Evolutionary conservation across 768 basidiomycete species (phyloP).

Genomic region (Xerocomellus dryophilus): DNA sequence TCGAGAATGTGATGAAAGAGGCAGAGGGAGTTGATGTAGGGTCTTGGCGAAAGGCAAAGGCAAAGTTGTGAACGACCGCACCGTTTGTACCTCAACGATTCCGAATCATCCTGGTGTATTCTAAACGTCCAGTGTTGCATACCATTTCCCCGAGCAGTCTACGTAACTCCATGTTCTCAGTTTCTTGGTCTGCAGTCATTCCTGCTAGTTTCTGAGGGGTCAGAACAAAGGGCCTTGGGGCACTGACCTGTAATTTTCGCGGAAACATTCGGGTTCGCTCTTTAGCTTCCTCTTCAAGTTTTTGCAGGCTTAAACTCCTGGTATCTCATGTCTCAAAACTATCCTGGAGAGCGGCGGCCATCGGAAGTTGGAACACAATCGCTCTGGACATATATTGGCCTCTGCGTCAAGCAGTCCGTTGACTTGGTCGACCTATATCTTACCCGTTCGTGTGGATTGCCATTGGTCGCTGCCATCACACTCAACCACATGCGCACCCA

Average conservation of each 20-base stretch:
- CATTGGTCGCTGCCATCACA: slow-evolving; percentile 22
- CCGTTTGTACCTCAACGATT: neutral
- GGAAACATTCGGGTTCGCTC: slow-evolving; percentile 3
- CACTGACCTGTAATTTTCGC: slow-evolving; percentile 9
- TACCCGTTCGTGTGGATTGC: slow-evolving; percentile 24
- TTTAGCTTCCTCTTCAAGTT: slow-evolving; percentile 8
- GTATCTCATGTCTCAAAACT: slow-evolving; percentile 40
- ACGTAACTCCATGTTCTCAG: slow-evolving; percentile 6
- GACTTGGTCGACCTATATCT: slow-evolving; percentile 29
- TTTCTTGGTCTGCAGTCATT: slow-evolving; percentile 4
- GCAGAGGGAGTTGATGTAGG: slow-evolving; percentile 8
- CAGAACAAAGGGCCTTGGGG: neutral
- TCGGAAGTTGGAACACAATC: slow-evolving; percentile 35
- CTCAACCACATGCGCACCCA: slow-evolving; percentile 28
- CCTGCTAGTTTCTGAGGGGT: neutral
- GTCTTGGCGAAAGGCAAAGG: neutral
- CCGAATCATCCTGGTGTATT: slow-evolving; percentile 18
- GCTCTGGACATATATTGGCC: slow-evolving; percentile 38
- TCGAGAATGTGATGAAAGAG: slow-evolving; percentile 35
- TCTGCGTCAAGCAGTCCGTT: slow-evolving; percentile 25
- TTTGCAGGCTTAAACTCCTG: slow-evolving; percentile 29
- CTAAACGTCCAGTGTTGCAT: neutral
- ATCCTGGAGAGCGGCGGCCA: slow-evolving; percentile 40
- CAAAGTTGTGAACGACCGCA: slow-evolving; percentile 13
- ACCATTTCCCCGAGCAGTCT: slow-evolving; percentile 8